A percentile compares a stretch with the other conserved stretches of the same genome.
Conservation (phyloP, 1,139 yeast genomes). For the Suhomyces anneliseae region DNA sequence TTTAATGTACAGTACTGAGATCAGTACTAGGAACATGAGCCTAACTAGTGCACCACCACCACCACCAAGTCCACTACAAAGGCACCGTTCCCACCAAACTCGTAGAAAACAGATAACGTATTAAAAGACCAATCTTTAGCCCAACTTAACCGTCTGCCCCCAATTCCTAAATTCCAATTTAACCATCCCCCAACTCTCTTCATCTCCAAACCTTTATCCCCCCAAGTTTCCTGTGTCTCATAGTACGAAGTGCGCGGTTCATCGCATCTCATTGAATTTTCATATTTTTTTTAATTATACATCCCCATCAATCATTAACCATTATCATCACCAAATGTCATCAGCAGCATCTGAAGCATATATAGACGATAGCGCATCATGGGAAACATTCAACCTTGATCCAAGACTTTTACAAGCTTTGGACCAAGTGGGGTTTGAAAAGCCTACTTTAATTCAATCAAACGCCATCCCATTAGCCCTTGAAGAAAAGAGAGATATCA, state of each 20-base stretch:
- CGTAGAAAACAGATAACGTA: no score
- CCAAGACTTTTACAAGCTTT: constrained; percentile 83
- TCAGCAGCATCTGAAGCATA: constrained; percentile 60
- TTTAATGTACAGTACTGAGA: no score
- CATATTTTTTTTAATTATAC: background rate
- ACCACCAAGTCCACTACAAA: no score
- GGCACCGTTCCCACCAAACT: no score
- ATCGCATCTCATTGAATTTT: constrained; percentile 12
- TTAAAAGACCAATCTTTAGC: no score
- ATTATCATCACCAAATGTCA: constrained; percentile 8
- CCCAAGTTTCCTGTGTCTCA: background rate
- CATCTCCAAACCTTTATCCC: background rate
- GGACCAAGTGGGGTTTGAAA: constrained; percentile 73
- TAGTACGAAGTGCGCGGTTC: constrained; percentile 1
- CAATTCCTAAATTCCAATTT: no score
- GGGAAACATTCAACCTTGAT: constrained; percentile 73
- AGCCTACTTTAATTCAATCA: constrained; percentile 88
- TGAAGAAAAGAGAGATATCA: constrained; percentile 81
- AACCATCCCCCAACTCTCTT: background rate
- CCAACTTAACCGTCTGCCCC: no score
- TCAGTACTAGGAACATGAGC: no score
- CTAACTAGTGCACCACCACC: no score
- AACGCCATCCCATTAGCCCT: constrained; percentile 90
- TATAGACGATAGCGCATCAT: constrained; percentile 68
- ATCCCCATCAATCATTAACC: constrained; percentile 3